A percentile compares a stretch with the other conserved stretches of the same genome.
These are phyloP conservation scores for Artemisia argyi DNA, from an alignment of 129 eudicot species.

Conservation along the genomic window DNA sequence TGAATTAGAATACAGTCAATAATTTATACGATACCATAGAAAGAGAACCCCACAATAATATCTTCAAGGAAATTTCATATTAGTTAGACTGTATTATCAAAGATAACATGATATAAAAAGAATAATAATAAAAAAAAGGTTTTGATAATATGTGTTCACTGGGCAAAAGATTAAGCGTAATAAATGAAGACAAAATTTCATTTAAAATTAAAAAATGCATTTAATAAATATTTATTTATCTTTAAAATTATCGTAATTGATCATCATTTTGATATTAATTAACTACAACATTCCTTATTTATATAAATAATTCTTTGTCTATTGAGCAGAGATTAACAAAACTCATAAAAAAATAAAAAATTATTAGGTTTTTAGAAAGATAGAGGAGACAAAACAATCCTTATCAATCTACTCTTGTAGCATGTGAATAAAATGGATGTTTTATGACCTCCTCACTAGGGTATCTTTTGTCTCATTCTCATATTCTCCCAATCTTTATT, in stretches of 20 bases:
- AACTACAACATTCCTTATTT: no score
- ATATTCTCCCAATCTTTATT: conserved; percentile 9
- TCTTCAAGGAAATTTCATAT: background rate
- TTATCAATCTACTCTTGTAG: conserved; percentile 41
- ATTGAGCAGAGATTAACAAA: no score
- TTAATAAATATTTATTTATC: no score
- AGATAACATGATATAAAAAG: conserved; percentile 6
- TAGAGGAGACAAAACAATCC: conserved; percentile 36
- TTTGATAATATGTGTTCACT: no score
- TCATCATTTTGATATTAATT: no score
- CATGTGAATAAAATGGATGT: conserved; percentile 50
- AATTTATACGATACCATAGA: background rate
- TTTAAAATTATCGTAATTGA: no score
- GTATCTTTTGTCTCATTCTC: conserved; percentile 46
- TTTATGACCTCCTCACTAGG: conserved; percentile 42
- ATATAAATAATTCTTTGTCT: no score
- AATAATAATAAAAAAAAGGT: no score
- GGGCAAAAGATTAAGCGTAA: no score
- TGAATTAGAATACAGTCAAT: background rate
- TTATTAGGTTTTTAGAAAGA: background rate
- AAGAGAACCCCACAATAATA: background rate
- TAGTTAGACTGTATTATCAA: background rate
- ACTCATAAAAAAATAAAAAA: no score
- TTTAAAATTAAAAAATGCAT: no score
- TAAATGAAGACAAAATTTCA: no score